Base-by-base conservation (phyloP, 2,329 filamentous ascomycete species). In the Fusarium sp. region DNA sequence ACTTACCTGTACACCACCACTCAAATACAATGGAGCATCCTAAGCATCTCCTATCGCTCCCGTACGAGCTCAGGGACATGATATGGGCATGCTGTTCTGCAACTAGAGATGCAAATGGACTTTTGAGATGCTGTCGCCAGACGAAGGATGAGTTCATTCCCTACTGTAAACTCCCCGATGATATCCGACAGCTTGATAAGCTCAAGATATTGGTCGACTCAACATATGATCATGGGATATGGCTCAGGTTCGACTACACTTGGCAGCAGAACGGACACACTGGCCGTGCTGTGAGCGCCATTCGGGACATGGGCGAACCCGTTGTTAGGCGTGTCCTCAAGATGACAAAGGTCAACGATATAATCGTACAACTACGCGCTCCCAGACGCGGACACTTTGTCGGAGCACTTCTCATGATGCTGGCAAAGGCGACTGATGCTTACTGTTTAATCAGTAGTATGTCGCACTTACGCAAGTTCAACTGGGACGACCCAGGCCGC, bases 61-160 rank as follows among this genome's bases (percentile, higher is more conserved):
- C 61, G 1, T 68, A 53, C 6, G 65, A 68, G 39, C 24, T 68
- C 4, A 62, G 65, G 17, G 49, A 68, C 7, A 6, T 30, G 20
- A 53, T 68, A 23, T 56, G 61, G 56, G 28, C 34, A 11, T 43
- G 24, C 14, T 53, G 49, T 11, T 30, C 52, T 4, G n/a, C 12
- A 2, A 62, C 23, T 4, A 30, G 38, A 5, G 23, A 50, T 26
- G 34, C 52, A 10, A 36, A 48, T 11, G 49, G 61, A 3, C 34
- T 68, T 24, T 17, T 66, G 4, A 15, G 56, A n/a, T 62, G 52
- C 2, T 68, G 56, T 8, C 56, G 2, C 1, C 65, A 56, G 36
- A 66, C 39, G 5, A 44, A 20, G 17, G 36, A 63, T 10, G 56
- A 63, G 42, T 59, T 57, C 17, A 21, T 24, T 2, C 40, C 12